Base-by-base conservation (phyloP, 106 monocot genomes). In the Vanilla planifolia region DNA sequence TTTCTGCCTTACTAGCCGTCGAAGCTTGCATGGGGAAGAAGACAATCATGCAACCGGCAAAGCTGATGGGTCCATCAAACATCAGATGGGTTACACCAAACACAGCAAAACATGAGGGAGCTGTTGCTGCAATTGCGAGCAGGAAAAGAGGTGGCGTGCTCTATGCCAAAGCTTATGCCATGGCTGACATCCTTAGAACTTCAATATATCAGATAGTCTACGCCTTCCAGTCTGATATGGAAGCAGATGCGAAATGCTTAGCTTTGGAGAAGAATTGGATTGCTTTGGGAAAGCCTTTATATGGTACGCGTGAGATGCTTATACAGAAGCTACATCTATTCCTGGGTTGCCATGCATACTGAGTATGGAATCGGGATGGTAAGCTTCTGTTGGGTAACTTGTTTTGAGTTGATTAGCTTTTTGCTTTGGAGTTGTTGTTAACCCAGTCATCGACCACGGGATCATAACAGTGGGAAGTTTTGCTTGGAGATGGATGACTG, bases 1-100 rank as follows among this genome's bases (percentile, higher is more conserved):
- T 96, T 7, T 84, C 87, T 28, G 67, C 81, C 59, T 61, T 96
- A 34, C 63, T 96, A 35, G 86, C 87, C 11, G 84, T 91, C 14
- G 96, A 96, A 68, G 80, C 79, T 69, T 90, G 77, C 52, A 14
- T 96, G 61, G 96, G 96, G 16, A 96, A 91, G 81, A 96, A 87
- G 68, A 91, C 87, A 1, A 87, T 35, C 62, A 67, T 70, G 55
- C 79, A 80, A 55, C 65, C 87, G 26, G 37, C 81, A 34, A 67
- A 76, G 10, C 63, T 78, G 17, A 48, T 78, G 61, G 86, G 90
- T 44, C 96, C 90, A 1, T 71, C 73, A 63, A 79, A 69, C 70
- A 96, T 95, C 63, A 80, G 66, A 41, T 95, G 90, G 86, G 78
- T 74, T 21, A 72, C 75, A 9, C 34, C 56, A 16, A 77, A 48